Evolutionary conservation across 768 basidiomycete species (phyloP).

Genomic region (Mycena haematopus): DNA sequence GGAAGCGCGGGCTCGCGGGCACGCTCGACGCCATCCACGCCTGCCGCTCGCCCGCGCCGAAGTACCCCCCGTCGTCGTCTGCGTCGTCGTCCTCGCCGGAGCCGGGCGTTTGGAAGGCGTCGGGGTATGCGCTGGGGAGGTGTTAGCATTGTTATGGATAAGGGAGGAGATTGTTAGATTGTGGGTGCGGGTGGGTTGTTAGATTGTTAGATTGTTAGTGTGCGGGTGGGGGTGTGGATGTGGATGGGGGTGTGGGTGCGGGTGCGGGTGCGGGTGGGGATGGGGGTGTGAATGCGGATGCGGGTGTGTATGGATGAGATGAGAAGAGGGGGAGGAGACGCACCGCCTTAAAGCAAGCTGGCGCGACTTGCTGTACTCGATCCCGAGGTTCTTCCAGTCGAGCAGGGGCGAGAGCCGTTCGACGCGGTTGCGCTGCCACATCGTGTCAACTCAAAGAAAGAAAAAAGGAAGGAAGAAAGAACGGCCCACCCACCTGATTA

Average conservation of each 20-base stretch:
- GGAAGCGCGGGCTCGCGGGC: constrained; percentile 87
- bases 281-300: too few relatives aligned
- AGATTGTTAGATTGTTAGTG: too few relatives aligned
- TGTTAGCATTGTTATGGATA: too few relatives aligned
- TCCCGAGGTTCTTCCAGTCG: constrained; percentile 98
- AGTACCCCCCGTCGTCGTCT: constrained; percentile 45
- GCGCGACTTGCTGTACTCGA: constrained; percentile 96
- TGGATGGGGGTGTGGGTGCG: too few relatives aligned
- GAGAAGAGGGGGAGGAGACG: too few relatives aligned
- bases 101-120: constrained; percentile 70
- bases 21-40: constrained; percentile 77
- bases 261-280: too few relatives aligned
- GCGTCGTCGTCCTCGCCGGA: constrained; percentile 50
- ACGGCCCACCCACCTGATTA: constrained; percentile 57
- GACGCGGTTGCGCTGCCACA: constrained; percentile 86
- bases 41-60: constrained; percentile 57
- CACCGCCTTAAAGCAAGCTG: constrained; percentile 90
- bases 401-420: constrained; percentile 91
- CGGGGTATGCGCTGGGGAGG: constrained; percentile 97
- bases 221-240: too few relatives aligned
- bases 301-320: too few relatives aligned
- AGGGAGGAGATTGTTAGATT: too few relatives aligned
- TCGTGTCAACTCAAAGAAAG: neutral
- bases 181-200: too few relatives aligned
- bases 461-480: too few relatives aligned